Conservation (phyloP, 164 flowering plant genomes). For the Tetracentron sinense region DNA sequence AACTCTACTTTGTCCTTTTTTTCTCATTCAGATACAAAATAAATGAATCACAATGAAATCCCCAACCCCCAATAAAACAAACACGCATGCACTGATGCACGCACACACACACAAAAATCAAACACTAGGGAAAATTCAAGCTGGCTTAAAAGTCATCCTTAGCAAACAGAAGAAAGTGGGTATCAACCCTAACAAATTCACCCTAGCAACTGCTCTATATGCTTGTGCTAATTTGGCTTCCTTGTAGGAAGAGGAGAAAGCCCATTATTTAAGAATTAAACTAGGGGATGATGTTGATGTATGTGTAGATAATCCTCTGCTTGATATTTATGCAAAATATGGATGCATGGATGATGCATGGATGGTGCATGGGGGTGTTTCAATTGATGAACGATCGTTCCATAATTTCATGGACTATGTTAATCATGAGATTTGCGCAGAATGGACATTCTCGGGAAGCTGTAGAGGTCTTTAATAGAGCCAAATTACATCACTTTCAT, state of each 20-base stretch:
- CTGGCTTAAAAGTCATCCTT: too few relatives aligned
- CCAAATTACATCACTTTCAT: constrained; percentile 73
- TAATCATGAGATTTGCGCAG: constrained; percentile 75
- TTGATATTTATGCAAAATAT: constrained; percentile 83
- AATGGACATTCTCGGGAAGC: constrained; percentile 58
- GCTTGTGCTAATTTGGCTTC: constrained; percentile 64
- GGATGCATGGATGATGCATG: constrained; percentile 62
- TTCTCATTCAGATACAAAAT: too few relatives aligned
- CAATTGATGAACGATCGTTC: constrained; percentile 38
- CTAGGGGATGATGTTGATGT: constrained; percentile 51
- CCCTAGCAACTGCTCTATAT: constrained; percentile 65
- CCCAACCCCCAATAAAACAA: too few relatives aligned
- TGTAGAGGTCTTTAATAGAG: constrained; percentile 42
- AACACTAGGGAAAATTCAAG: too few relatives aligned
- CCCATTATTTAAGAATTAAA: constrained; percentile 62
- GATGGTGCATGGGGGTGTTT: constrained; percentile 49
- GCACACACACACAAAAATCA: too few relatives aligned
- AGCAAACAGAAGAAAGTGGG: constrained; percentile 57
- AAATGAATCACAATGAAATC: too few relatives aligned
- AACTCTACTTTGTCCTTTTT: too few relatives aligned
- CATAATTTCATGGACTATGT: constrained; percentile 70
- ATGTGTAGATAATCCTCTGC: constrained; percentile 66
- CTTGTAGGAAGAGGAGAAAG: constrained; percentile 60
- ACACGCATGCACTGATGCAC: too few relatives aligned
- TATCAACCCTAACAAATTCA: constrained; percentile 52